Evolutionary conservation across 768 basidiomycete species (phyloP).

Genomic region (Pisolithus marmoratus): DNA sequence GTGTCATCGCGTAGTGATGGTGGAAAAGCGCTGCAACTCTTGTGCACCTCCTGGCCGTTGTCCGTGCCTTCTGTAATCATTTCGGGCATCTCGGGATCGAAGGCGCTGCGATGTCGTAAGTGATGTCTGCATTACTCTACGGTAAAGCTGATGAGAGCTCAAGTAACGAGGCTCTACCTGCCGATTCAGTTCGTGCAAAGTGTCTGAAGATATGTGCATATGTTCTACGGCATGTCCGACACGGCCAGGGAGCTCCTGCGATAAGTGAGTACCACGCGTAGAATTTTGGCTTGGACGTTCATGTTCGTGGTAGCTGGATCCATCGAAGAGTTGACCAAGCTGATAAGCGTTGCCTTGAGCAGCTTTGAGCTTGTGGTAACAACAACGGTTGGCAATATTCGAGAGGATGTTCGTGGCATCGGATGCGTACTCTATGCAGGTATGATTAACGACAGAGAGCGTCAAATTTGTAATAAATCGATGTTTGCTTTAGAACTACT

Average conservation of each 20-base stretch:
- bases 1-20: slow-evolving; percentile 86
- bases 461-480: not conserved
- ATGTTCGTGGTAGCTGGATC: slow-evolving; percentile 40
- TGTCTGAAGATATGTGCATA: slow-evolving; percentile 83
- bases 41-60: slow-evolving; percentile 62
- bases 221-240: slow-evolving; percentile 66
- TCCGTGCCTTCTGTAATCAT: slow-evolving; percentile 49
- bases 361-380: slow-evolving; percentile 57
- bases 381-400: slow-evolving; percentile 46
- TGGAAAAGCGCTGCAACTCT: slow-evolving; percentile 72
- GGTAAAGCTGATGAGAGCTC: slow-evolving; percentile 1
- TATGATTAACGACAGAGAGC: slow-evolving; percentile 21
- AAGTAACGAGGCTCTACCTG: slow-evolving; percentile 28
- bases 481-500: slow-evolving; percentile 52
- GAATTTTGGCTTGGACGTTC: slow-evolving; percentile 7
- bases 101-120: slow-evolving; percentile 16
- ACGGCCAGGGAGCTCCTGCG: slow-evolving; percentile 44
- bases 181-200: slow-evolving; percentile 43
- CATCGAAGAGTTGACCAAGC: slow-evolving; percentile 48
- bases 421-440: slow-evolving; percentile 77
- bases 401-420: slow-evolving; percentile 76
- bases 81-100: slow-evolving; percentile 26
- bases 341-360: slow-evolving; percentile 60
- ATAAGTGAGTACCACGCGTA: slow-evolving; percentile 37
- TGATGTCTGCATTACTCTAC: not conserved